Conservation (phyloP, 352 stramenopile species). For the Nothophytophthora sp. region DNA sequence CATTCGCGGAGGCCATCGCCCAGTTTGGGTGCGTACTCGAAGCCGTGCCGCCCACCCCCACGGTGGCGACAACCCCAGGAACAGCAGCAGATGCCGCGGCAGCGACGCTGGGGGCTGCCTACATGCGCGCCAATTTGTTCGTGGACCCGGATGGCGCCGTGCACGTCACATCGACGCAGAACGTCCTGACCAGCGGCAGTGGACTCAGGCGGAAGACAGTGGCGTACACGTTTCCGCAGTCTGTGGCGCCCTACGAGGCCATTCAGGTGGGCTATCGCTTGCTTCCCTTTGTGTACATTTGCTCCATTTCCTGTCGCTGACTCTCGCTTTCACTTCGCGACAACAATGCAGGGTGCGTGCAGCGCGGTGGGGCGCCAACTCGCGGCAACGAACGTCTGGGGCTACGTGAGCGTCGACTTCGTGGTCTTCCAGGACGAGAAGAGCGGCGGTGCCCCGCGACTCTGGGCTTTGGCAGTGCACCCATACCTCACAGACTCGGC, state of each 20-base stretch:
- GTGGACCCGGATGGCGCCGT: constrained; percentile 70
- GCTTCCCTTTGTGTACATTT: neutral
- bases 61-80: neutral
- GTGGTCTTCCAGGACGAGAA: constrained; percentile 69
- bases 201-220: constrained; percentile 38
- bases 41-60: constrained; percentile 41
- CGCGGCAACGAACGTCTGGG: constrained; percentile 50
- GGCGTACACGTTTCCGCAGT: constrained; percentile 81
- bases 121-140: constrained; percentile 79
- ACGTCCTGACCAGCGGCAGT: constrained; percentile 39
- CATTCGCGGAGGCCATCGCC: constrained; percentile 54
- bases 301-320: neutral
- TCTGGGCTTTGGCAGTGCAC: constrained; percentile 79
- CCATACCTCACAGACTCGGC: constrained; percentile 82
- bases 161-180: constrained; percentile 70
- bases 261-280: constrained; percentile 37
- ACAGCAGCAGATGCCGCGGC: neutral
- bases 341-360: constrained; percentile 19
- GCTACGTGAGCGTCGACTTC: constrained; percentile 85
- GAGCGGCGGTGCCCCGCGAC: constrained; percentile 33
- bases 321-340: neutral
- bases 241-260: constrained; percentile 67
- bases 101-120: constrained; percentile 20
- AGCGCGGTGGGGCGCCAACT: constrained; percentile 16
- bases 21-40: constrained; percentile 85